Base-by-base conservation (phyloP, 2,329 filamentous ascomycete genomes). In the Talaromyces sp. region DNA sequence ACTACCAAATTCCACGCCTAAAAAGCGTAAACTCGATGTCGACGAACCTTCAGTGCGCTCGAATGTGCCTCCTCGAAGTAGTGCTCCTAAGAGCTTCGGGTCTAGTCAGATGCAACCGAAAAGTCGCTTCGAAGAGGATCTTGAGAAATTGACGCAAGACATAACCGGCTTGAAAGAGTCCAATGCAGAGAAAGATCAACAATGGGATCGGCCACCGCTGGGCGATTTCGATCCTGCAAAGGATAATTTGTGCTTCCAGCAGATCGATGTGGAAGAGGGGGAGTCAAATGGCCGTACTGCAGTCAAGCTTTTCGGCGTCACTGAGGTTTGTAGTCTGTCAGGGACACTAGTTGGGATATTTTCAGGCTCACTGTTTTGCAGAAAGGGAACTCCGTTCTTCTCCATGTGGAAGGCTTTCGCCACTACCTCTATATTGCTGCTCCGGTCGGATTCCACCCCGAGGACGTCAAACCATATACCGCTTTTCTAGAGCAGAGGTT, bases 351-450 rank as follows among this genome's bases (percentile, higher is more conserved):
- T 19, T 43, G 19, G 24, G 4, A 47, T 45, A 43, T 35, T 33
- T 35, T 31, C 27, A 56, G 27, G 54, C 63, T 57, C 54, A n/a
- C 10, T 4, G 41, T 19, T 50, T n/a, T 63, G n/a, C 24, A 1
- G 79, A 87, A 71, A 49, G 95, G 95, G 62, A 90, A 99, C 78
- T 99, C 95, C 3, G 92, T 97, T 45, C 86, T 99, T 77, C 83
- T 99, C 13, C 95, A 99, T 76, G 93, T 99, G 68, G 97, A 91
- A 16, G 92, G 93, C 73, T 99, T 99, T 79, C 89, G 92, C 70
- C 95, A 99, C 76, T 99, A 99, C 75, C 87, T 99, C 64, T 99
- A 97, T 73, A 88, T 98, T 54, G 90, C 92, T 10, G 95, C 96
- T 0, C 95, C 95, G 0, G 82, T 93, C 9, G 86, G 87, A 31